A percentile compares a stretch with the other conserved stretches of the same genome.
These are phyloP conservation scores for Borovskyia barvae DNA, from an alignment of 208 protist genomes.

Conservation along the genomic window DNA sequence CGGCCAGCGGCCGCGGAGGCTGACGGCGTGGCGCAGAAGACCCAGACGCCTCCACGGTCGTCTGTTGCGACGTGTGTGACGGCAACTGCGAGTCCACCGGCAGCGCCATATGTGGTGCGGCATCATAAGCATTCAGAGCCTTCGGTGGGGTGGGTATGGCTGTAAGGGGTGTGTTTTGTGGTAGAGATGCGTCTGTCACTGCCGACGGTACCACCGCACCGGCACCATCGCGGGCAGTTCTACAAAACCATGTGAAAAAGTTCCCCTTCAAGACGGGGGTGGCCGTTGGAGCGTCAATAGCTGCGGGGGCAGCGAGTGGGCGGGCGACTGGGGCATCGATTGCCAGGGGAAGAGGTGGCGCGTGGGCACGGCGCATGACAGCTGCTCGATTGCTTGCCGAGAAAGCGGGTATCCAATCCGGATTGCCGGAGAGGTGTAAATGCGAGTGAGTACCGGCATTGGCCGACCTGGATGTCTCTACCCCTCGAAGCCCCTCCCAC, in stretches of 20 bases:
- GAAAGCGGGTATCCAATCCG: conserved; percentile 60
- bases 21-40: conserved; percentile 10
- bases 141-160: conserved; percentile 2
- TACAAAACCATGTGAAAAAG: not conserved
- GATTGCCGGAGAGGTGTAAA: conserved; percentile 51
- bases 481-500: not conserved
- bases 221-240: not conserved
- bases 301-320: conserved; percentile 9
- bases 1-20: conserved; percentile 26
- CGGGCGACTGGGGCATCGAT: not conserved
- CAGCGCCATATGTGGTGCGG: conserved; percentile 26
- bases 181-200: no score
- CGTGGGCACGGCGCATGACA: conserved; percentile 8
- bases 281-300: conserved; percentile 22
- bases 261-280: not conserved
- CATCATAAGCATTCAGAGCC: conserved; percentile 13
- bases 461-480: not conserved
- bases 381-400: conserved; percentile 19
- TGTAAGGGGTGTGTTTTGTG: not conserved
- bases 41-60: conserved; percentile 10
- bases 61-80: conserved; percentile 14
- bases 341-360: conserved; percentile 18
- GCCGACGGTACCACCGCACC: not conserved
- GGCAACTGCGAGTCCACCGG: conserved; percentile 35
- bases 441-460: conserved; percentile 29